Evolutionary conservation across 148 eudicot genomes (phyloP).

Genomic region (Camellia sinensis): DNA sequence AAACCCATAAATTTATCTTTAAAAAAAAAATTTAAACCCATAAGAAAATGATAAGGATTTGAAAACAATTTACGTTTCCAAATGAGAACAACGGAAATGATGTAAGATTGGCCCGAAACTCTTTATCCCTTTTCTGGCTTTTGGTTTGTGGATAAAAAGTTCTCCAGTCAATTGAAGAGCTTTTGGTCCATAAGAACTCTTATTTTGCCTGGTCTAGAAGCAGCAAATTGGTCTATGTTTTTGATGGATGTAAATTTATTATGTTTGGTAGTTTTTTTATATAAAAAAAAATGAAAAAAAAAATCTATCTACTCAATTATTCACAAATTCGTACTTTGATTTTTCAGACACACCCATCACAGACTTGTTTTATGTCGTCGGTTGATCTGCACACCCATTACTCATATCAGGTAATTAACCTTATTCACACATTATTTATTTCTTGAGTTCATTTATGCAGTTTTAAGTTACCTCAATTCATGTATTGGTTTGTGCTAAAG

Average conservation of each 20-base stretch:
- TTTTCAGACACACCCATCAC: slow-evolving; percentile 93
- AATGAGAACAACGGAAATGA: neutral
- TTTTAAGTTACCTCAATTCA: neutral
- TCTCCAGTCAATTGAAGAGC: neutral
- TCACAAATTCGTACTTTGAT: slow-evolving; percentile 24
- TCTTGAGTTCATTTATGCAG: neutral
- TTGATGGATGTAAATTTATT: neutral
- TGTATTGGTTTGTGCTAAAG: neutral
- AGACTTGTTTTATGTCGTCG: slow-evolving; percentile 99
- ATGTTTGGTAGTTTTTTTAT: neutral
- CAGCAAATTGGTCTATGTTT: neutral
- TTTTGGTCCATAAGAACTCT: neutral
- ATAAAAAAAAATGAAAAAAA: no score
- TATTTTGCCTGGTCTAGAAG: slow-evolving; percentile 5
- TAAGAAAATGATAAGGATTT: neutral
- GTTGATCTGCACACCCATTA: slow-evolving; percentile 99
- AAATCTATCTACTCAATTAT: neutral
- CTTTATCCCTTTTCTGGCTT: neutral
- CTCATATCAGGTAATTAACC: slow-evolving; percentile 81
- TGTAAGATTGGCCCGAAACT: slow-evolving; percentile 5
- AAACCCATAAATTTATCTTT: no score
- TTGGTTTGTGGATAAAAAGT: neutral
- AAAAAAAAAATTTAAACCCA: neutral
- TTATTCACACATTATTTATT: neutral
- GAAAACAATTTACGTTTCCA: neutral